Evolutionary conservation across 176 grass and related monocot species (phyloP).

Genomic region (Eremochloa ophiuroides): DNA sequence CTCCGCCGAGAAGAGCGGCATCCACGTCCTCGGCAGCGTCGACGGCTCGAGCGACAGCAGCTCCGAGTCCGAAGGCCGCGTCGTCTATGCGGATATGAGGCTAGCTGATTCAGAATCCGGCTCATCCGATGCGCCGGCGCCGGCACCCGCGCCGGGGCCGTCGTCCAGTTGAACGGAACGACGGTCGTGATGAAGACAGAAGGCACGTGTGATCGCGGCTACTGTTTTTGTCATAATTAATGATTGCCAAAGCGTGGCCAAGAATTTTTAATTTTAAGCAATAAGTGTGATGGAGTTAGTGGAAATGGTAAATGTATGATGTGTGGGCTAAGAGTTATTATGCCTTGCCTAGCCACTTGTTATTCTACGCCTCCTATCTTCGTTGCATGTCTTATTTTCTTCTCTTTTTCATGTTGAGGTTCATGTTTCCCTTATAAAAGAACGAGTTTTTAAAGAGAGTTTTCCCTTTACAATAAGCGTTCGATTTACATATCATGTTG

Average conservation of each 20-base stretch:
- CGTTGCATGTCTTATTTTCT: not conserved
- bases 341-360: too few species aligned
- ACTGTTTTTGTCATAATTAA: too few species aligned
- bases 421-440: too few species aligned
- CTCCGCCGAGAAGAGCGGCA: conserved; percentile 7
- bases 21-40: not conserved
- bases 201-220: too few species aligned
- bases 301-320: not conserved
- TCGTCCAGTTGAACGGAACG: too few species aligned
- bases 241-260: not conserved
- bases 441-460: too few species aligned
- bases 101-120: too few species aligned
- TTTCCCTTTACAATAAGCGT: too few species aligned
- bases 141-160: not conserved
- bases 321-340: not conserved
- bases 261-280: not conserved
- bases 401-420: too few species aligned
- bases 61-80: not conserved
- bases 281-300: not conserved
- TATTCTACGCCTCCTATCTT: not conserved
- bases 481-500: too few species aligned
- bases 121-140: not conserved
- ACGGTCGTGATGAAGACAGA: too few species aligned
- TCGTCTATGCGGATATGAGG: conserved; percentile 29
- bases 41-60: not conserved